phyloP scores from a whole-genome alignment of 345 rosid species.

The Populus davidiana region DNA sequence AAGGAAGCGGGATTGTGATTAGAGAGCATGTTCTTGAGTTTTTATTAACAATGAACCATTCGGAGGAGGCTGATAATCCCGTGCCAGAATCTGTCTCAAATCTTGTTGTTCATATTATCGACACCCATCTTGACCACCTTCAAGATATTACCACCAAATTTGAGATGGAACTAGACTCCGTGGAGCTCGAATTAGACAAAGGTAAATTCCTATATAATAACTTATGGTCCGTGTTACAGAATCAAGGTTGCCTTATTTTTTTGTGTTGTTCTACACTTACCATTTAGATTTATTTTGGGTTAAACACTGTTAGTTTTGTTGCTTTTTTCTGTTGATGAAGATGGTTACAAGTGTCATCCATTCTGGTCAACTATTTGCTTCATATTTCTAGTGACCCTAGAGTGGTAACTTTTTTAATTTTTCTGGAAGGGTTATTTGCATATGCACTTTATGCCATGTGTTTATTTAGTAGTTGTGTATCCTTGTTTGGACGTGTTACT shows the following conservation, averaged over 20 bases:
- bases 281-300: background rate
- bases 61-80: slow-evolving; percentile 97
- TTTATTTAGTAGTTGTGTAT: background rate
- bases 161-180: slow-evolving; percentile 84
- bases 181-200: slow-evolving; percentile 88
- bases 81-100: slow-evolving; percentile 83
- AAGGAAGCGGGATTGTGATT: slow-evolving; percentile 70
- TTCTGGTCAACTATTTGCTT: background rate
- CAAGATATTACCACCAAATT: slow-evolving; percentile 83
- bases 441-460: background rate
- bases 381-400: background rate
- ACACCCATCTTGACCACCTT: slow-evolving; percentile 91
- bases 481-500: background rate
- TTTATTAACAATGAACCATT: slow-evolving; percentile 89
- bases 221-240: background rate
- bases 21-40: slow-evolving; percentile 97
- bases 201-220: slow-evolving; percentile 41
- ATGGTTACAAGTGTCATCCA: background rate
- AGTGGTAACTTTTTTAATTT: background rate
- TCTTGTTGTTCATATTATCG: slow-evolving; percentile 83
- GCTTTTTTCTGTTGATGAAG: background rate
- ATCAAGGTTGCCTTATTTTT: background rate
- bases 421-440: background rate
- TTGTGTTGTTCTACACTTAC: background rate
- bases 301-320: background rate